Evolutionary conservation across 1,284 basidiomycete genomes (phyloP).

Genomic region (Tilletia horrida): DNA sequence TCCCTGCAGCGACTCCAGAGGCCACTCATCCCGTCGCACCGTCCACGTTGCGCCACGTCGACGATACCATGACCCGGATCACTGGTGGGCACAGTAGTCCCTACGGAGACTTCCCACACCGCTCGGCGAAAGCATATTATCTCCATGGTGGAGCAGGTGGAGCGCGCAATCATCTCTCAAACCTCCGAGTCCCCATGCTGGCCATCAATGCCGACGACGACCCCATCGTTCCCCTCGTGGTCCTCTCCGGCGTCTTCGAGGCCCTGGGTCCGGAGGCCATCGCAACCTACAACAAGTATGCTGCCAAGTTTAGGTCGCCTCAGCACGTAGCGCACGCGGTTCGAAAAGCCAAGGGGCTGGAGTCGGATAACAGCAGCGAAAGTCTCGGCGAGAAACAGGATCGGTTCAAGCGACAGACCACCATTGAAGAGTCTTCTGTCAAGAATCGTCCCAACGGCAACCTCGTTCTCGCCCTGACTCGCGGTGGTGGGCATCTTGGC

Average conservation of each 20-base stretch:
- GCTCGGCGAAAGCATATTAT: constrained; percentile 78
- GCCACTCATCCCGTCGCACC: not conserved
- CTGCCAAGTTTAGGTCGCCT: constrained; percentile 11
- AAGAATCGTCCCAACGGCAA: constrained; percentile 57
- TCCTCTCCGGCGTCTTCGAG: constrained; percentile 29
- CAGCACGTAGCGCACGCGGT: not conserved
- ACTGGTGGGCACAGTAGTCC: constrained; percentile 66
- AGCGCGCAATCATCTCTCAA: constrained; percentile 31
- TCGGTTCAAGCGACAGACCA: not conserved
- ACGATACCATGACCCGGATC: constrained; percentile 66
- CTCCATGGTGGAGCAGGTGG: constrained; percentile 36
- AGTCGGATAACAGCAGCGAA: constrained; percentile 52
- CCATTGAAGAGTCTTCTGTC: constrained; percentile 56
- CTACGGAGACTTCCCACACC: constrained; percentile 42
- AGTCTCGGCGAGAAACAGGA: constrained; percentile 26
- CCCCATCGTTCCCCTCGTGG: constrained; percentile 65
- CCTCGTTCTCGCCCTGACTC: constrained; percentile 71
- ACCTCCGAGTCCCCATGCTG: constrained; percentile 60
- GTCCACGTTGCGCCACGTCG: constrained; percentile 56
- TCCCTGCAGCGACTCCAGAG: not conserved
- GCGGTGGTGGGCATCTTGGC: constrained; percentile 84
- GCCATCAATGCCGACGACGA: constrained; percentile 87
- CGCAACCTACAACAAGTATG: constrained; percentile 58
- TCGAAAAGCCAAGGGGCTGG: no score
- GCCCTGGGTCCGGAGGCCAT: constrained; percentile 32